Conservation (phyloP, 768 basidiomycete species). For the Thelephora aurantiotincta region DNA sequence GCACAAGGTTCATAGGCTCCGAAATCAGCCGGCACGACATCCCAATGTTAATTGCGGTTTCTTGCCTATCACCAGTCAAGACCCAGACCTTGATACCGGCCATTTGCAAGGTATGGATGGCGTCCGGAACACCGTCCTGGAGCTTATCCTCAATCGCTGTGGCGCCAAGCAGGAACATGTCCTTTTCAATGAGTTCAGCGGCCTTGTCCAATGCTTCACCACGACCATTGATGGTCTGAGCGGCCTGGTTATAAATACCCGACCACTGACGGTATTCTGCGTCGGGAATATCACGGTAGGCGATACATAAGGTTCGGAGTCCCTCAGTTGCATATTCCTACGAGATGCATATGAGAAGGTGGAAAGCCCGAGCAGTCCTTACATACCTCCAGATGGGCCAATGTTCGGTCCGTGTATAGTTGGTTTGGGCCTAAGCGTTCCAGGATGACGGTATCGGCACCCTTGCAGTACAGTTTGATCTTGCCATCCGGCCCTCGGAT, state of each 20-base stretch:
- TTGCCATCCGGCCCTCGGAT: slow-evolving; percentile 77
- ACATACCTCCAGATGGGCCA: slow-evolving; percentile 79
- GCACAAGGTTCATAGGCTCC: slow-evolving; percentile 94
- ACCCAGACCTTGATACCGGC: slow-evolving; percentile 99
- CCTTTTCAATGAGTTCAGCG: slow-evolving; percentile 91
- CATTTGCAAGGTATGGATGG: slow-evolving; percentile 94
- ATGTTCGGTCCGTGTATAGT: slow-evolving; percentile 71
- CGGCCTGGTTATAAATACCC: slow-evolving; percentile 79
- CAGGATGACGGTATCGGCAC: slow-evolving; percentile 94
- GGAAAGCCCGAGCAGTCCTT: not conserved
- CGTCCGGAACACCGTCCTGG: slow-evolving; percentile 96
- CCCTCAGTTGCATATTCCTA: slow-evolving; percentile 97
- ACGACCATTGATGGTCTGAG: slow-evolving; percentile 89
- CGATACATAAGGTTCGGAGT: slow-evolving; percentile 90
- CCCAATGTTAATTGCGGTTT: slow-evolving; percentile 98
- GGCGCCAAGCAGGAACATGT: slow-evolving; percentile 85
- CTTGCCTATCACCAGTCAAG: slow-evolving; percentile 93
- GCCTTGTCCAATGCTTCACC: slow-evolving; percentile 90
- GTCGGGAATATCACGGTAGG: slow-evolving; percentile 83
- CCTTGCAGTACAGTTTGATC: slow-evolving; percentile 93
- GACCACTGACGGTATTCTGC: slow-evolving; percentile 88
- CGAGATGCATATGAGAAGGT: slow-evolving; percentile 1
- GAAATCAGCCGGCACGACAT: slow-evolving; percentile 95
- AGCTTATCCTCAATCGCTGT: slow-evolving; percentile 98
- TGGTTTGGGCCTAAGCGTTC: slow-evolving; percentile 85